These are phyloP conservation scores for Dillenia turbinata DNA, from an alignment of 164 flowering plant species.

Conservation along the genomic window DNA sequence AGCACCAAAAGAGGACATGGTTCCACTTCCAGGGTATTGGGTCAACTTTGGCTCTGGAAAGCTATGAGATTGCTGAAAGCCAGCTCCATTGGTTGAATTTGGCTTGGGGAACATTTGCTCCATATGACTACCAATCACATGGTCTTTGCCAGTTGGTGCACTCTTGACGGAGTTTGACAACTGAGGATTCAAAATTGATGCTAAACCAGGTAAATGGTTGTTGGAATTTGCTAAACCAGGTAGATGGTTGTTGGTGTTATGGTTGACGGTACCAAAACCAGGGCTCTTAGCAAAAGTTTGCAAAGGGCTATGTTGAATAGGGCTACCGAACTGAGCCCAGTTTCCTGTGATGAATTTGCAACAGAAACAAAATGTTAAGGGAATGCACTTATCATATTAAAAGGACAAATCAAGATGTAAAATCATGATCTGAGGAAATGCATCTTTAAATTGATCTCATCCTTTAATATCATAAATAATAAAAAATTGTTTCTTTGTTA, in stretches of 20 bases:
- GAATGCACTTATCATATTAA: not conserved
- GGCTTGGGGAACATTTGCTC: conserved; percentile 36
- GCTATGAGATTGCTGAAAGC: conserved; percentile 56
- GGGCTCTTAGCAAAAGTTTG: conserved; percentile 58
- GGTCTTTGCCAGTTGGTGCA: conserved; percentile 76
- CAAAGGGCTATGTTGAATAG: conserved; percentile 54
- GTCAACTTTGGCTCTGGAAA: conserved; percentile 55
- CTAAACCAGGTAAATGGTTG: conserved; percentile 62
- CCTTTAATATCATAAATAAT: too few species aligned
- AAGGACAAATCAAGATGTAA: not conserved
- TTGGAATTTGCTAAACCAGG: conserved; percentile 59
- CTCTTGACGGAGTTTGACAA: conserved; percentile 51
- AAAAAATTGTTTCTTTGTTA: too few species aligned
- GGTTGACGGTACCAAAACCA: conserved; percentile 44
- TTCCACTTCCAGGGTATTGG: conserved; percentile 49
- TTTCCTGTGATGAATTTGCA: conserved; percentile 43
- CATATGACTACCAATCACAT: conserved; percentile 37
- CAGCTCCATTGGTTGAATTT: conserved; percentile 30
- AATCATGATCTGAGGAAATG: too few species aligned
- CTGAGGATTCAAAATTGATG: conserved; percentile 60
- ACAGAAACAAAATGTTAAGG: conserved; percentile 5
- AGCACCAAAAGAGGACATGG: conserved; percentile 46
- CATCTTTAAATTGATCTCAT: too few species aligned
- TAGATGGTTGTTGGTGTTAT: conserved; percentile 44
- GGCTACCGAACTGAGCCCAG: conserved; percentile 72